Evolutionary conservation across 2,329 filamentous ascomycete species (phyloP), one percentile per base, ranked within the genome.

Genomic region (Furcasterigmium furcatum): DNA sequence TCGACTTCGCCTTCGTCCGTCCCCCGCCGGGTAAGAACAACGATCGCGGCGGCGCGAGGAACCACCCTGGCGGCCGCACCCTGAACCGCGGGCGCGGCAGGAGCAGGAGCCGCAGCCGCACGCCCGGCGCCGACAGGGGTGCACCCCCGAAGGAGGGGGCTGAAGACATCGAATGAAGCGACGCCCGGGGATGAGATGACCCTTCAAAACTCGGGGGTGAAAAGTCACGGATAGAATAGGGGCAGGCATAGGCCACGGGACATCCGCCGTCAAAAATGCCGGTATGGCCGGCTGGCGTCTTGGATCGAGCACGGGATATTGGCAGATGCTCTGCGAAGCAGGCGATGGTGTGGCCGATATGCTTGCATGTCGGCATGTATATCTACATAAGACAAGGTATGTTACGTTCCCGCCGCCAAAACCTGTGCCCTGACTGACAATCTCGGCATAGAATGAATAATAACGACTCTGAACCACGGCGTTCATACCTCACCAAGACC

Each of bases 1-100:
- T 92, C 49, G 88, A 94, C 68, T 94, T 91, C 66, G 89, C 88
- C 2, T 94, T 94, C 62, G 88, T 94, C 48, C 74, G 88, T 41
- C 88, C 88, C 46, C 88, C 88, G 14, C 86, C 84, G 16, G 77
- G 73, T 46, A 84, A 83, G 61, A 51, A 42, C 27, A 38, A 43
- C 32, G 18, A 34, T 8, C 10, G 14, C 29, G 61, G 58, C n/a
- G 67, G 65, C 2, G 59, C 64, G 2, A 60, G 62, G 9, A 68
- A 66, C 18, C 63, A 68, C 25, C 63, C 65, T 3, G 67, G 68
- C 13, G 65, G 67, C 3, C 60, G 73, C 27, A 66, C 65, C 36
- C 64, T 62, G 39, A 60, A 63, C 41, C 58, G 65, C 9, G 62
- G 64, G 22, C 57, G 62, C 3, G 54, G 50, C 20, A 46, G 60